Evolutionary conservation across 441 rosid genomes (phyloP).

Genomic region (Corymbia calophylla): DNA sequence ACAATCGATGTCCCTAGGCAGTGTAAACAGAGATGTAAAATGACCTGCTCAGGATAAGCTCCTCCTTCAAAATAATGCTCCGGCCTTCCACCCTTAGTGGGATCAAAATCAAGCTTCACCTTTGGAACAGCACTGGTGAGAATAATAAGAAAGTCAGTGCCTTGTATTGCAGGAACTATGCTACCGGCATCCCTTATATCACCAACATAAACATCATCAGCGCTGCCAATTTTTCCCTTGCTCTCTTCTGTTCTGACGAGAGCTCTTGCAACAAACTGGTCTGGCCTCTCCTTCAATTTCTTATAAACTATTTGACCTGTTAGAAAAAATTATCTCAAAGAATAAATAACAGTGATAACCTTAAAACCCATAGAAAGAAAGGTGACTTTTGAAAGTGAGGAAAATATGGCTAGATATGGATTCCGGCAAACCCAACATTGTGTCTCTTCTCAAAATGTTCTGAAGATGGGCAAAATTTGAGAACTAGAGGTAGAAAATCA

Average conservation of each 20-base stretch:
- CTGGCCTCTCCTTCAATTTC: conserved; percentile 81
- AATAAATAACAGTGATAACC: background rate
- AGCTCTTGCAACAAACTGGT: conserved; percentile 64
- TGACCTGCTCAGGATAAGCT: conserved; percentile 89
- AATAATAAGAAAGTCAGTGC: conserved; percentile 74
- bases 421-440: background rate
- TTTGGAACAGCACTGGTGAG: conserved; percentile 91
- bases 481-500: background rate
- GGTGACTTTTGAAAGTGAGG: background rate
- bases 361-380: background rate
- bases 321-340: conserved; percentile 1
- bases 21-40: background rate
- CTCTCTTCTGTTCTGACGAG: conserved; percentile 77
- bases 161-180: conserved; percentile 55
- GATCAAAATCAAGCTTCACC: conserved; percentile 88
- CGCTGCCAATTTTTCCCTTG: conserved; percentile 79
- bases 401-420: too few species aligned
- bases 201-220: conserved; percentile 62
- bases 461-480: background rate
- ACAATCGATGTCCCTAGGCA: background rate
- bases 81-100: conserved; percentile 80
- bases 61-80: conserved; percentile 89
- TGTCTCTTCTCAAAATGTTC: background rate
- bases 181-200: conserved; percentile 59
- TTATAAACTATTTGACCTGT: conserved; percentile 83